Evolutionary conservation across 768 basidiomycete genomes (phyloP), one percentile per base, ranked within the genome.

Genomic region (Phylloporus arenicola): DNA sequence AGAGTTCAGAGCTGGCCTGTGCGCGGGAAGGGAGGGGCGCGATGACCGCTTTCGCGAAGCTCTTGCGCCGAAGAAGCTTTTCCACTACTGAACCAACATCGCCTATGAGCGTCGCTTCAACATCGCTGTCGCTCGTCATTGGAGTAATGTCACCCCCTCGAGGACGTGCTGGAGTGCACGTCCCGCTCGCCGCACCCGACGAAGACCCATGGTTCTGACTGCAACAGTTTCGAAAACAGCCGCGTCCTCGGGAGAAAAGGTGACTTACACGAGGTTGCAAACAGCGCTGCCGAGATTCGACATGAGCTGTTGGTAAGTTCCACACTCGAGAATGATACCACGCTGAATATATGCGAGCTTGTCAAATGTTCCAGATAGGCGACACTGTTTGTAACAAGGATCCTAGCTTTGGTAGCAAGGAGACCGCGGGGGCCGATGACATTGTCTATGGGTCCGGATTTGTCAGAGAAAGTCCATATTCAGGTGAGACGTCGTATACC

Each of bases 381-480:
- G 46, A 94, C 81, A 51, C 83, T 84, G 65, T 95, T 93, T 35
- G 92, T 95, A 44, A 92, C 88, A 4, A 94, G 70, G 46, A 94
- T 77, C 25, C 92, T 75, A 10, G 91, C 91, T 66, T 94, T 94
- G 16, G 80, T 78, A 8, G 86, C 80, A 27, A 95, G 80, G 1
- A 95, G 59, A 47, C 92, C 92, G 52, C 81, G 72, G 2, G 92
- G 91, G 3, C 92, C 92, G n/a, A n/a, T n/a, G n/a, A n/a, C n/a
- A n/a, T n/a, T n/a, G n/a, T n/a, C n/a, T n/a, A n/a, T n/a, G n/a
- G n/a, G n/a, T n/a, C n/a, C n/a, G n/a, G n/a, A n/a, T n/a, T n/a
- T n/a, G n/a, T n/a, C n/a, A n/a, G n/a, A n/a, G n/a, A n/a, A n/a
- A n/a, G n/a, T n/a, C n/a, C n/a, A n/a, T n/a, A n/a, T n/a, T n/a